A percentile compares a stretch with the other conserved stretches of the same genome.
These are phyloP conservation scores for Hordeum vulgare DNA, from an alignment of 176 grass and related monocot genomes.

Conservation along the genomic window DNA sequence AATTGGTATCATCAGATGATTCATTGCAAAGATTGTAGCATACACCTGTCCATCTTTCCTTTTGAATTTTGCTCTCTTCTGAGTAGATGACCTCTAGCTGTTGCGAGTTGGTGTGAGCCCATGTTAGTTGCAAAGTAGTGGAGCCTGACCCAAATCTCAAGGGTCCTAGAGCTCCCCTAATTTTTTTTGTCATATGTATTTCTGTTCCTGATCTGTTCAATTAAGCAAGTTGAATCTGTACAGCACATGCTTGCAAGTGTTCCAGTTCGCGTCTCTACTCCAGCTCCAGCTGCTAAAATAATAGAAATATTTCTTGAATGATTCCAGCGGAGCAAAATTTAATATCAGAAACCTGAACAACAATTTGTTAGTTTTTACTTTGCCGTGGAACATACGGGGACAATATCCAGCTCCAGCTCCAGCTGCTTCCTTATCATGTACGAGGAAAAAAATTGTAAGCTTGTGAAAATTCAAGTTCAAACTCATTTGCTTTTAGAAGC, in stretches of 20 bases:
- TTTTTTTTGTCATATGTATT: slow-evolving; percentile 47
- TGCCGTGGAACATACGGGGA: not conserved
- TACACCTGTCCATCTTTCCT: slow-evolving; percentile 14
- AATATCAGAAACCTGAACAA: not conserved
- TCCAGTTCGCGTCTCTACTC: not conserved
- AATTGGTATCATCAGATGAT: slow-evolving; percentile 52
- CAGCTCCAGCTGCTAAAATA: not conserved
- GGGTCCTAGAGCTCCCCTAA: slow-evolving; percentile 87
- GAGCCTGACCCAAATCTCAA: slow-evolving; percentile 75
- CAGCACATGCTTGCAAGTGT: slow-evolving; percentile 41
- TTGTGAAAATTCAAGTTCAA: no score
- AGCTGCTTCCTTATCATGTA: no score
- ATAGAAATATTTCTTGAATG: not conserved
- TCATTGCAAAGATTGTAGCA: slow-evolving; percentile 59
- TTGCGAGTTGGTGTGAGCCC: slow-evolving; percentile 27
- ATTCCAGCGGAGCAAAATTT: not conserved
- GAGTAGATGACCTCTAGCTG: slow-evolving; percentile 22
- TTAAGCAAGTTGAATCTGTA: slow-evolving; percentile 81
- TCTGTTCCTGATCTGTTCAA: slow-evolving; percentile 33
- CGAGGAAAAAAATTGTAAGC: no score
- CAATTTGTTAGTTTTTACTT: not conserved
- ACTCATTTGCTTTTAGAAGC: no score
- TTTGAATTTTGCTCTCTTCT: not conserved
- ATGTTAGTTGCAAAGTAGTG: slow-evolving; percentile 44
- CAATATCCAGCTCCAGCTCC: no score